Conservation (phyloP, 2,329 filamentous ascomycete genomes). For the Delphinella strobiligena region DNA sequence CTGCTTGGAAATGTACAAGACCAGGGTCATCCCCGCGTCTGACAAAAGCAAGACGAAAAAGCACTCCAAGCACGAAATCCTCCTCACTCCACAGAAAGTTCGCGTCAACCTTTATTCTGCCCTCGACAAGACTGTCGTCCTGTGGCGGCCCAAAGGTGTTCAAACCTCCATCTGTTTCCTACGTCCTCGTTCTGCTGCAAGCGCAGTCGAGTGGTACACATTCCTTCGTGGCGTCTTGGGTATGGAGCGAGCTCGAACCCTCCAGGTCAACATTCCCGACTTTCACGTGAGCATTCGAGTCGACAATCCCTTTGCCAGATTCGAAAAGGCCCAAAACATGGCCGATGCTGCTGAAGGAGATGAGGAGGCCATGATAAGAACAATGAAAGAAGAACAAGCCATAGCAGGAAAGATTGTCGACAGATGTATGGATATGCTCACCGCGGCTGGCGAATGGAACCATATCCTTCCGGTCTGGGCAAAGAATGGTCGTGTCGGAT, state of each 20-base stretch:
- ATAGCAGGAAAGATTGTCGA: slow-evolving; percentile 45
- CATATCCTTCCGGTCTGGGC: slow-evolving; percentile 49
- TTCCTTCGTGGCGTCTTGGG: slow-evolving; percentile 50
- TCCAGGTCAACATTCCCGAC: slow-evolving; percentile 52
- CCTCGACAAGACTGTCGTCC: slow-evolving; percentile 54
- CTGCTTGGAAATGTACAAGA: slow-evolving; percentile 48
- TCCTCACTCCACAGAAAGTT: slow-evolving; percentile 39
- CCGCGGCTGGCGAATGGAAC: slow-evolving; percentile 45
- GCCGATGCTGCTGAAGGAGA: slow-evolving; percentile 31
- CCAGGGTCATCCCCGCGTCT: slow-evolving; percentile 46
- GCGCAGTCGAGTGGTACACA: slow-evolving; percentile 57
- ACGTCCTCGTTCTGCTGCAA: slow-evolving; percentile 47
- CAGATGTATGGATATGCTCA: slow-evolving; percentile 47
- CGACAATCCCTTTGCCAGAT: slow-evolving; percentile 45
- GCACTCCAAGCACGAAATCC: slow-evolving; percentile 45
- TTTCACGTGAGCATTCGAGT: slow-evolving; percentile 47
- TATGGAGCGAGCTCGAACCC: slow-evolving; percentile 41
- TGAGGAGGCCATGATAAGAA: slow-evolving; percentile 32
- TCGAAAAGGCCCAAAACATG: slow-evolving; percentile 32
- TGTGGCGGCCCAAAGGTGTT: slow-evolving; percentile 44
- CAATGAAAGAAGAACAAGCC: slow-evolving; percentile 40
- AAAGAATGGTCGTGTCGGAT: slow-evolving; percentile 45
- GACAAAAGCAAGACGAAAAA: slow-evolving; percentile 39
- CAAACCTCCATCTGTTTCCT: slow-evolving; percentile 52
- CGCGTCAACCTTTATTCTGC: slow-evolving; percentile 53